Evolutionary conservation across 768 basidiomycete species (phyloP).

Genomic region (Agrocybe pediades): DNA sequence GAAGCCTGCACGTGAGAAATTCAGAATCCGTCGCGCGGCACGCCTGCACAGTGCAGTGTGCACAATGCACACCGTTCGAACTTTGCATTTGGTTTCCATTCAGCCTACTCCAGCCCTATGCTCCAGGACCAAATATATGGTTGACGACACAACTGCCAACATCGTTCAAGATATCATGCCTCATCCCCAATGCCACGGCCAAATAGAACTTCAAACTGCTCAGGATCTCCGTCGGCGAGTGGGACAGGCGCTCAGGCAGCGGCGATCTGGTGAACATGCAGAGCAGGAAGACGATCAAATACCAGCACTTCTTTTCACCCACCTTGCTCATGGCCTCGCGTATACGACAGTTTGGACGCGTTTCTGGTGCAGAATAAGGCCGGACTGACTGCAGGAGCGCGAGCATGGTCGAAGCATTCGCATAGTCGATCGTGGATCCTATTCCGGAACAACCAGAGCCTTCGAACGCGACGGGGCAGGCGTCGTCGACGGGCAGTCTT

Average conservation of each 20-base stretch:
- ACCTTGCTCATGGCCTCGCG: constrained; percentile 55
- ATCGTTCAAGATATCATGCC: too few species aligned
- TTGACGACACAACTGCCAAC: too few species aligned
- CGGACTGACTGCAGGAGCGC: constrained; percentile 57
- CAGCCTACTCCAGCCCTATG: too few species aligned
- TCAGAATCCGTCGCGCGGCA: too few species aligned
- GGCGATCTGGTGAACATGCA: background rate
- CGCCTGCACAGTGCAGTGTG: too few species aligned
- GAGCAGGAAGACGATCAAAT: background rate
- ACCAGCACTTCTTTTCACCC: constrained; percentile 35
- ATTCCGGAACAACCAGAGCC: background rate
- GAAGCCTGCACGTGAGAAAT: too few species aligned
- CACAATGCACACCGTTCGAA: too few species aligned
- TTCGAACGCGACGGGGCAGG: background rate
- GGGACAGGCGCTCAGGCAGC: constrained; percentile 16
- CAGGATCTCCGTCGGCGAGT: constrained; percentile 36
- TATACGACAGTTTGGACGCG: constrained; percentile 54
- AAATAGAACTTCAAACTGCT: constrained; percentile 46
- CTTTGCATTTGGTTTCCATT: too few species aligned
- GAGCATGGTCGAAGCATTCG: constrained; percentile 69
- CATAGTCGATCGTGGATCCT: constrained; percentile 44
- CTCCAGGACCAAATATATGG: too few species aligned
- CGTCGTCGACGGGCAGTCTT: background rate
- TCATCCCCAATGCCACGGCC: constrained; percentile 44
- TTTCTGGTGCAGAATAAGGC: constrained; percentile 51